Evolutionary conservation across 352 stramenopile species (phyloP), one percentile per base, ranked within the genome.

Genomic region (Phytopythium aichiense): DNA sequence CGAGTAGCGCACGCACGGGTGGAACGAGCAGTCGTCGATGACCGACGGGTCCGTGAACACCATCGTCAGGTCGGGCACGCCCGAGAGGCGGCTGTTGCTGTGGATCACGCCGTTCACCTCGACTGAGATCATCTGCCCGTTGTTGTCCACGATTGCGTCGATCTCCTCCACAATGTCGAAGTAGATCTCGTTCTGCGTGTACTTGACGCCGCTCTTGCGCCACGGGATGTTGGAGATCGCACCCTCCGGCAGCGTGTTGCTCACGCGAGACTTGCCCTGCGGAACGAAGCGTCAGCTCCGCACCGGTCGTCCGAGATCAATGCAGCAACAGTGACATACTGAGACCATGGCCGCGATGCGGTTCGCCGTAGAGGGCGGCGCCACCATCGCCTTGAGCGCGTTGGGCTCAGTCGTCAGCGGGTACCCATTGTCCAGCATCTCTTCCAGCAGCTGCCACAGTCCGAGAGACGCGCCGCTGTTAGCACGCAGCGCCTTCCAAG

Each of bases 351-450:
- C 80, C 20, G 87, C 86, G 38, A 98, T 91, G 49, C 89, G 81
- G 54, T 88, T 92, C 4, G 97, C 93, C 8, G 98, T 96, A 1
- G 96, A 98, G 0, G 96, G 96, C 16, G 95, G 95, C 20, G 87
- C 80, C 62, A 99, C 98, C 90, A 99, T 98, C 38, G 93, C 92
- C 60, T 98, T 98, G 8, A 99, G 77, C 13, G 95, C 94, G 67
- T 99, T 99, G 2, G 95, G 95, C 80, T 99, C 97, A 0, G 96
- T 99, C 2, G 94, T 99, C 22, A 99, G 65, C 4, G 97, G 96
- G 72, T 98, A 98, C 13, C 97, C 97, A 67, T 99, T 98, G 74
- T 99, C 97, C 16, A 99, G 87, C 96, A 99, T 99, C 77, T 98
- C 92, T 61, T 98, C 90, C 31, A 98, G 72, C n/a, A 97, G 67